Conservation (phyloP, 179 eudicot species). For the Amaranthus tricolor region DNA sequence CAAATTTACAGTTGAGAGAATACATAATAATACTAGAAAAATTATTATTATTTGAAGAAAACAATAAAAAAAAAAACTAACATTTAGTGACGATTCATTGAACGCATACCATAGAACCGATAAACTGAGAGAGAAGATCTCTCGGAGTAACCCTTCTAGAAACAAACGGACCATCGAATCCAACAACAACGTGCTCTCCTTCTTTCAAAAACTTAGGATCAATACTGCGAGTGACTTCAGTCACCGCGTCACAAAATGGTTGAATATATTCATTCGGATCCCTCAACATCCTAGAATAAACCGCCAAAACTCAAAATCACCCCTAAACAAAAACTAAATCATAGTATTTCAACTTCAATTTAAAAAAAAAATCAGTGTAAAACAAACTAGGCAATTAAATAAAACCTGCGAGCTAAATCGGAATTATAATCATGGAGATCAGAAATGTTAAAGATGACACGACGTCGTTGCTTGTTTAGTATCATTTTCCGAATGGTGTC, state of each 20-base stretch:
- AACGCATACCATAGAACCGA: slow-evolving; percentile 97
- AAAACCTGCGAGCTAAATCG: slow-evolving; percentile 78
- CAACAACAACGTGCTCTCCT: slow-evolving; percentile 87
- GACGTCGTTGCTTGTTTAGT: slow-evolving; percentile 66
- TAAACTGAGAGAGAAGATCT: slow-evolving; percentile 88
- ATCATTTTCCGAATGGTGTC: slow-evolving; percentile 65
- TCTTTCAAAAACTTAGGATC: slow-evolving; percentile 86
- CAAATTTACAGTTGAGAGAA: too few relatives aligned
- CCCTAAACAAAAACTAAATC: not conserved
- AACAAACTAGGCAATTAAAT: not conserved
- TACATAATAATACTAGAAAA: too few relatives aligned
- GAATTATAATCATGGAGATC: slow-evolving; percentile 56
- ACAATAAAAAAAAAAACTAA: slow-evolving; percentile 26
- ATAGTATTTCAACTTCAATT: not conserved
- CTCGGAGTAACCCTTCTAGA: slow-evolving; percentile 89
- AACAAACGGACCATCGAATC: slow-evolving; percentile 92
- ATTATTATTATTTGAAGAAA: not conserved
- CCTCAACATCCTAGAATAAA: slow-evolving; percentile 59
- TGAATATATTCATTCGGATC: slow-evolving; percentile 84
- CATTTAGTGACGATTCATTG: slow-evolving; percentile 96
- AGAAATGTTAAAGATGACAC: slow-evolving; percentile 71
- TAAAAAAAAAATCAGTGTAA: not conserved
- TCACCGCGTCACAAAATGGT: slow-evolving; percentile 77
- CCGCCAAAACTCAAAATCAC: slow-evolving; percentile 1
- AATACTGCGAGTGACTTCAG: slow-evolving; percentile 62